Evolutionary conservation across 2,329 filamentous ascomycete genomes (phyloP).

Genomic region (Whalleya microplaca): DNA sequence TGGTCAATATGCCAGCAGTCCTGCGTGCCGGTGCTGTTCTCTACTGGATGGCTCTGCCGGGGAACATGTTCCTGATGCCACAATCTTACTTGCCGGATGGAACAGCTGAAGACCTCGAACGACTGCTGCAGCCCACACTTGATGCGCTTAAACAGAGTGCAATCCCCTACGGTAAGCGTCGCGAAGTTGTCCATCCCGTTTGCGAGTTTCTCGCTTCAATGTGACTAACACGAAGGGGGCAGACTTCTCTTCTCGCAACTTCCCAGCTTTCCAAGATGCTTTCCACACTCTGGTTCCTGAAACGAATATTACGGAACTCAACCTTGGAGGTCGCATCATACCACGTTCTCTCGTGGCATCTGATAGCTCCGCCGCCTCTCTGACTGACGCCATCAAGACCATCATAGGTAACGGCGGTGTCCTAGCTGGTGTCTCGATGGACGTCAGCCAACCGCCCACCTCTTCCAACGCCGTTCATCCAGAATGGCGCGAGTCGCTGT

Average conservation of each 20-base stretch:
- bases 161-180: conserved; percentile 19
- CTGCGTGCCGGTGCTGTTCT: background rate
- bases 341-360: too few relatives aligned
- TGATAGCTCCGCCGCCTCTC: conserved; percentile 6
- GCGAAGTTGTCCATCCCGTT: background rate
- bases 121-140: conserved; percentile 14
- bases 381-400: conserved; percentile 34
- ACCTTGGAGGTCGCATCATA: conserved; percentile 21
- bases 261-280: conserved; percentile 15
- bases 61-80: background rate
- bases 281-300: conserved; percentile 6
- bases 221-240: background rate
- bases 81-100: conserved; percentile 7
- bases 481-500: conserved; percentile 37
- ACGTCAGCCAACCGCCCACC: conserved; percentile 28
- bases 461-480: conserved; percentile 38
- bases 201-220: background rate
- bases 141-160: conserved; percentile 7
- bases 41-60: background rate
- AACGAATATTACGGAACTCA: conserved; percentile 18
- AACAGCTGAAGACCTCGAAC: conserved; percentile 10
- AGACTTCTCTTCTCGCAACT: conserved; percentile 5
- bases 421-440: conserved; percentile 33
- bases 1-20: conserved; percentile 2
- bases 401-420: conserved; percentile 33